Conservation (phyloP, 2,329 filamentous ascomycete species). For the Fusarium camptoceras region DNA sequence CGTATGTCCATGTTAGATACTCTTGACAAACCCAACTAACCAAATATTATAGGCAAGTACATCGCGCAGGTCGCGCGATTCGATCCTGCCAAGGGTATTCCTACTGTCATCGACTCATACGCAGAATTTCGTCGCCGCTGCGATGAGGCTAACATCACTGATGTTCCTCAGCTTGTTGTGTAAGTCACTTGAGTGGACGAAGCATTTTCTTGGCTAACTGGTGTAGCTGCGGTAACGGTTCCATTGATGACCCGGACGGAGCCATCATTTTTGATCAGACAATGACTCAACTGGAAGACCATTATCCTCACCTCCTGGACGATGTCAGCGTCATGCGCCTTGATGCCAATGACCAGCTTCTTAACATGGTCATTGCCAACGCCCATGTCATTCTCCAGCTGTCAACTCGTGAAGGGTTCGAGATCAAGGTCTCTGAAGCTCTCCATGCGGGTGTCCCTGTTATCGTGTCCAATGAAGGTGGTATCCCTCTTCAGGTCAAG, state of each 20-base stretch:
- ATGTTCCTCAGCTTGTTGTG: constrained; percentile 78
- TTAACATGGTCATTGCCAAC: constrained; percentile 80
- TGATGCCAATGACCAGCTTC: constrained; percentile 80
- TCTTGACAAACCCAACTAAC: neutral
- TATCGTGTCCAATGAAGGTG: constrained; percentile 80
- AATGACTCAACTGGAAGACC: constrained; percentile 72
- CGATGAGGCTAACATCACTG: constrained; percentile 61
- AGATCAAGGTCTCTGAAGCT: constrained; percentile 87
- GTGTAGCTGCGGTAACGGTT: constrained; percentile 76
- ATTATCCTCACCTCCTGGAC: constrained; percentile 70
- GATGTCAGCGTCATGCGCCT: constrained; percentile 82
- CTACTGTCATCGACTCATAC: constrained; percentile 80
- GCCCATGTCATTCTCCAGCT: constrained; percentile 81
- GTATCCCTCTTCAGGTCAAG: constrained; percentile 82
- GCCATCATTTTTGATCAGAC: constrained; percentile 78
- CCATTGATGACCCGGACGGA: constrained; percentile 84
- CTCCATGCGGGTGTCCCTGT: constrained; percentile 83
- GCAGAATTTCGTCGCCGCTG: constrained; percentile 75
- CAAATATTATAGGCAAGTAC: constrained; percentile 66
- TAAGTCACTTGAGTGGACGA: constrained; percentile 46
- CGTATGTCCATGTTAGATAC: constrained; percentile 48
- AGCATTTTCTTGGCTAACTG: constrained; percentile 3
- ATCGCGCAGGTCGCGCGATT: constrained; percentile 86
- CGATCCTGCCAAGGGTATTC: constrained; percentile 85
- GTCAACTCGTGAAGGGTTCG: constrained; percentile 84